phyloP scores from a whole-genome alignment of 2,329 filamentous ascomycete species.

The Ceratocystis cubensis region DNA sequence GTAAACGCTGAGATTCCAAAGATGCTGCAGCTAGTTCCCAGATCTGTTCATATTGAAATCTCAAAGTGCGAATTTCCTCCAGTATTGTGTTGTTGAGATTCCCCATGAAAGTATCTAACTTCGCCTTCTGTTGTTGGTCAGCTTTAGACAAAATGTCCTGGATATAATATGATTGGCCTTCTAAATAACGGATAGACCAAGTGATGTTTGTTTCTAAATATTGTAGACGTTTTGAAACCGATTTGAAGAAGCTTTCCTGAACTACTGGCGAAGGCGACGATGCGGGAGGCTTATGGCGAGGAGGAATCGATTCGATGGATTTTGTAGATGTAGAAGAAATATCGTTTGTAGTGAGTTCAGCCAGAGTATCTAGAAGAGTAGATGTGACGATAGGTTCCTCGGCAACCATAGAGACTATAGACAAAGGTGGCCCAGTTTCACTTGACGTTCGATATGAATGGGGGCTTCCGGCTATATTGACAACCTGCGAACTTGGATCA shows the following conservation, averaged over 20 bases:
- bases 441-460: background rate
- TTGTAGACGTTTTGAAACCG: conserved; percentile 82
- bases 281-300: background rate
- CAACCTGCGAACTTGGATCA: too few species aligned
- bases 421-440: background rate
- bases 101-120: conserved; percentile 69
- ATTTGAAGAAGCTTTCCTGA: conserved; percentile 96
- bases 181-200: conserved; percentile 86
- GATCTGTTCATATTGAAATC: conserved; percentile 84
- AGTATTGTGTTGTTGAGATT: conserved; percentile 80
- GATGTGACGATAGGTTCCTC: background rate
- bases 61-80: conserved; percentile 62
- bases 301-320: background rate
- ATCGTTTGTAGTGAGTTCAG: conserved; percentile 25
- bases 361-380: background rate
- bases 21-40: conserved; percentile 94
- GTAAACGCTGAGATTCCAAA: conserved; percentile 75
- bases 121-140: conserved; percentile 75
- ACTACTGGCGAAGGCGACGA: conserved; percentile 60
- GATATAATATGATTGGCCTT: conserved; percentile 84
- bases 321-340: conserved; percentile 29
- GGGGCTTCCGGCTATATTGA: background rate
- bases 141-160: conserved; percentile 76
- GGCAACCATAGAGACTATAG: background rate
- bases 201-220: conserved; percentile 88